Evolutionary conservation across 2,329 filamentous ascomycete species (phyloP).

Genomic region (Didymella pinodella): DNA sequence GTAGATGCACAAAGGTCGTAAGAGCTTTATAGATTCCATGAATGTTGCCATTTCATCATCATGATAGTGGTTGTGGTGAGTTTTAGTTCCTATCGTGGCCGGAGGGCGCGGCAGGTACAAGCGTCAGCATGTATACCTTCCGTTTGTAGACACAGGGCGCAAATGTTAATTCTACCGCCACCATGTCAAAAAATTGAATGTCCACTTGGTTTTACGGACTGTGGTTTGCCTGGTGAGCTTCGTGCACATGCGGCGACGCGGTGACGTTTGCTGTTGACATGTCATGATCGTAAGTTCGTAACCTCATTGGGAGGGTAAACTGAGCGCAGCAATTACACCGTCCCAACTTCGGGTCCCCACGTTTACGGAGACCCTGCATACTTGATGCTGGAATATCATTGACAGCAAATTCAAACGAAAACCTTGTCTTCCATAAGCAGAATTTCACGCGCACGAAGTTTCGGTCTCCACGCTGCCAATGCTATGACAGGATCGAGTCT

Average conservation of each 20-base stretch:
- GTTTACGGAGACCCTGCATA: neutral
- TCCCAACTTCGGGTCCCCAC: neutral
- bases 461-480: neutral
- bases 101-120: constrained; percentile 3
- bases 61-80: neutral
- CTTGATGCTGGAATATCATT: neutral
- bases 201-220: neutral
- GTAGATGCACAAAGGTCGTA: neutral
- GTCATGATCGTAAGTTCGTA: neutral
- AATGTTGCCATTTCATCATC: neutral
- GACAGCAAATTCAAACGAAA: neutral
- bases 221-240: neutral
- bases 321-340: neutral
- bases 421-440: neutral
- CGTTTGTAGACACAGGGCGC: constrained; percentile 1
- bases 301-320: neutral
- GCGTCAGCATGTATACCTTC: neutral
- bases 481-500: neutral
- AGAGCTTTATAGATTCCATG: neutral
- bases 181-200: neutral
- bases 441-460: neutral
- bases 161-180: neutral
- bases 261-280: neutral
- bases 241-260: neutral
- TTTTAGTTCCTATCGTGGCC: neutral